Base-by-base conservation (phyloP, 2,329 filamentous ascomycete genomes). In the Pochonia chlamydosporia region DNA sequence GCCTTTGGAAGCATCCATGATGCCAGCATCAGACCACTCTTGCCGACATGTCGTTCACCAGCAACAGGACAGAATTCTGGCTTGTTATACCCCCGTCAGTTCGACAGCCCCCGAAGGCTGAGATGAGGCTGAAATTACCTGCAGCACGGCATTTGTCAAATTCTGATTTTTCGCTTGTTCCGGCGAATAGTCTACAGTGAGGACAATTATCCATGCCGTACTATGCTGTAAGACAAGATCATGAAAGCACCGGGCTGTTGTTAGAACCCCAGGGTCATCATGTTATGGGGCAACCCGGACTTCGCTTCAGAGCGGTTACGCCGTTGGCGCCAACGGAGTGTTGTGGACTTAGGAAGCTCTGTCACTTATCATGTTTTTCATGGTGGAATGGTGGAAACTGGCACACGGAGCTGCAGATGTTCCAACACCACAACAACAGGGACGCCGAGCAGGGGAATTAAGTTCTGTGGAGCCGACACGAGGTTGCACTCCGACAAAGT, bases 101-200 rank as follows among this genome's bases (percentile, higher is more conserved):
- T 40, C 26, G 26, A 28, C 26, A 7, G 26, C 26, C 35, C 21
- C 31, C 20, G 31, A 44, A 44, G 31, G 42, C 42, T 44, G 42
- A 24, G 28, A 44, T 26, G 42, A 44, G 42, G 42, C 42, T 44
- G 42, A 44, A 26, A 10, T 39, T 14, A n/a, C 42, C 31, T 24
- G 26, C 42, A 14, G n/a, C 42, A 10, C 42, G 30, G 42, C 41
- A 33, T 9, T 33, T 44, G 42, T n/a, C 31, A 21, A 24, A n/a
- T 9, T 9, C 4, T 44, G 30, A 14, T n/a, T n/a, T 33, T 20
- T 44, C 42, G 28, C 41, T 20, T 43, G 26, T n/a, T 21, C 33
- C 23, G 30, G 28, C 16, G 18, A 35, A 43, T 26, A 11, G n/a
- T 16, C 33, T 16, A 20, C n/a, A 5, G 10, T 13, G 18, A 39